Evolutionary conservation across 192 early-diverging fungal genomes (phyloP).

Genomic region (Umbelopsis sp.): DNA sequence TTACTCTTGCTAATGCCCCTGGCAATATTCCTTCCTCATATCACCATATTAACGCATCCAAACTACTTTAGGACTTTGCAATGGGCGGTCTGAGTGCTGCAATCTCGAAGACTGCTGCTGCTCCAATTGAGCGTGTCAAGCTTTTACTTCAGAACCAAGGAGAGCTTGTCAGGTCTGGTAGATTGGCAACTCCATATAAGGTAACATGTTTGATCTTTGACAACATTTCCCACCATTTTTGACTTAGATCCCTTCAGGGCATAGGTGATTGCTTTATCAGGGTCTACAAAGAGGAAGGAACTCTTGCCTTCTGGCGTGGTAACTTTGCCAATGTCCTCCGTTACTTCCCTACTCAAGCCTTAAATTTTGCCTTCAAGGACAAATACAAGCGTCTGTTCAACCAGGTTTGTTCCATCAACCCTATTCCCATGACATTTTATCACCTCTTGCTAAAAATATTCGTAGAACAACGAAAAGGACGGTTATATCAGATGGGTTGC

Average conservation of each 20-base stretch:
- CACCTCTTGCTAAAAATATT: neutral
- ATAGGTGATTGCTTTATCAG: slow-evolving; percentile 92
- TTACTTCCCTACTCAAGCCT: slow-evolving; percentile 97
- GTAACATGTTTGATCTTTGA: neutral
- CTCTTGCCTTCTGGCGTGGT: slow-evolving; percentile 79
- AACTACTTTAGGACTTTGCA: slow-evolving; percentile 60
- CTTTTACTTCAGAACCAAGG: slow-evolving; percentile 92
- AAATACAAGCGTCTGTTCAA: slow-evolving; percentile 94
- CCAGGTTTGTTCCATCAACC: slow-evolving; percentile 31
- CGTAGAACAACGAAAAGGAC: slow-evolving; percentile 60
- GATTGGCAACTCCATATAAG: slow-evolving; percentile 77
- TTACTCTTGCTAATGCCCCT: no score
- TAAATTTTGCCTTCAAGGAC: slow-evolving; percentile 98
- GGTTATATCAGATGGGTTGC: slow-evolving; percentile 83
- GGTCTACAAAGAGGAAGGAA: slow-evolving; percentile 82
- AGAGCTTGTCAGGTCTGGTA: slow-evolving; percentile 77
- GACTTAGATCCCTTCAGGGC: slow-evolving; percentile 38
- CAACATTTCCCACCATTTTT: neutral
- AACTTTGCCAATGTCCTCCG: slow-evolving; percentile 95
- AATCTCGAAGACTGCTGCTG: slow-evolving; percentile 97
- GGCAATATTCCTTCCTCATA: neutral
- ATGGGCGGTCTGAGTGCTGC: slow-evolving; percentile 95
- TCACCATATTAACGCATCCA: neutral
- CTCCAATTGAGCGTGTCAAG: slow-evolving; percentile 98
- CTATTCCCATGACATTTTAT: neutral